Evolutionary conservation across 2,329 filamentous ascomycete genomes (phyloP).

Genomic region (Talaromyces funiculosus): DNA sequence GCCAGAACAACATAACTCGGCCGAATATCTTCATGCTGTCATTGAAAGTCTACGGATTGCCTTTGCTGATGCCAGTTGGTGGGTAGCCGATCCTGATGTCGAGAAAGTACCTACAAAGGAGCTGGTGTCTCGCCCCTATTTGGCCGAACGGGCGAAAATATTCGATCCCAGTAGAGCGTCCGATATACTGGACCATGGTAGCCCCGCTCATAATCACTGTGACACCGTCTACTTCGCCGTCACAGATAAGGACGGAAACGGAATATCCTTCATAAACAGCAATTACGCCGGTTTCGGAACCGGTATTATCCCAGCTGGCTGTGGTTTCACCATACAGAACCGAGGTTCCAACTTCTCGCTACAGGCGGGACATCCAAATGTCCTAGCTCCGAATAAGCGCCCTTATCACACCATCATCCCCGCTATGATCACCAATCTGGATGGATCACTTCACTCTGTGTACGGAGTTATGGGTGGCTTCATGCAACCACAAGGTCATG

Average conservation of each 20-base stretch:
- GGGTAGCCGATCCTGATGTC: constrained; percentile 74
- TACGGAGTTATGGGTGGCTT: constrained; percentile 98
- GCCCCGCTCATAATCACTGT: constrained; percentile 75
- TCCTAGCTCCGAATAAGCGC: constrained; percentile 71
- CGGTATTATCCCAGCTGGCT: constrained; percentile 73
- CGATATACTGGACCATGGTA: constrained; percentile 61
- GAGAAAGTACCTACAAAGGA: constrained; percentile 62
- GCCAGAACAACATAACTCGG: constrained; percentile 70
- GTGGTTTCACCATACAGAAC: constrained; percentile 92
- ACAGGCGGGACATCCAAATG: constrained; percentile 65
- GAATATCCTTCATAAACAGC: constrained; percentile 93
- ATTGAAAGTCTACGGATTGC: constrained; percentile 84
- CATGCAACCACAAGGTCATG: constrained; percentile 96
- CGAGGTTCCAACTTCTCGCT: constrained; percentile 83
- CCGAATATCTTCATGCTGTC: constrained; percentile 74
- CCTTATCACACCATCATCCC: constrained; percentile 99
- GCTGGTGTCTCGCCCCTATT: constrained; percentile 68
- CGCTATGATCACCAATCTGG: constrained; percentile 75
- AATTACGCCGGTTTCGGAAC: constrained; percentile 87
- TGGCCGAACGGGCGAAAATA: constrained; percentile 62
- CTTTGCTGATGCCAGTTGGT: constrained; percentile 88
- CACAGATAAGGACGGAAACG: constrained; percentile 77
- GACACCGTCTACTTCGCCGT: constrained; percentile 94
- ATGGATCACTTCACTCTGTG: constrained; percentile 71
- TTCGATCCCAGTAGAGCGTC: constrained; percentile 52